Evolutionary conservation across 441 rosid species (phyloP), one percentile per base, ranked within the genome.

Genomic region (Pelargonium fulgidum): DNA sequence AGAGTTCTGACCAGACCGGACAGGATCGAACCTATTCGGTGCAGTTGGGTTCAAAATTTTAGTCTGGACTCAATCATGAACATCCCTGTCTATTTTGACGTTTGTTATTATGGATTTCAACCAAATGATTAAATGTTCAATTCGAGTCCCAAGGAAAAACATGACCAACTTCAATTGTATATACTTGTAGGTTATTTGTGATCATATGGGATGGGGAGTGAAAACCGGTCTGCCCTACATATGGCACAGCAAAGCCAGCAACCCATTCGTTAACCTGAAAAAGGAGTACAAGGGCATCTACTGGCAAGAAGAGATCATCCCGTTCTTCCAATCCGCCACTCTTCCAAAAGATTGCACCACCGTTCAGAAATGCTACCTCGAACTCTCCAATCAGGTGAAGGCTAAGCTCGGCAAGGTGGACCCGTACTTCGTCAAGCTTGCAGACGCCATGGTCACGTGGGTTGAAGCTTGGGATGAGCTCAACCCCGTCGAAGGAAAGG

Each of bases 251-350:
- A 93, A 93, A 75, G 98, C 98, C 0, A 93, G 97, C 76, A 93
- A 93, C 81, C 97, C 98, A 4, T 91, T 89, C 66, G 98, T 91
- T 78, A 50, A 50, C 58, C 58, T 50, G 17, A 50, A 50, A 50
- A 50, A 50, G 58, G 58, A 50, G 58, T 50, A 50, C 58, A 50
- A 50, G 7, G 58, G 58, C n/a, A 50, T 50, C 58, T 90, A 83
- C 86, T 93, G 98, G 98, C 98, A 93, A 79, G 97, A 93, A 85
- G 98, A 93, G 82, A 89, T 93, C 76, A 93, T 93, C 76, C 98
- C 98, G 5, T 93, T 90, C 84, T 93, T 93, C 86, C 97, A 90
- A 73, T 75, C 86, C 13, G 87, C 54, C 0, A 63, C 75, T 47
- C 91, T 93, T 29, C 84, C 98, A 1, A 85, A 89, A 78, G 97